Conservation (phyloP, 768 basidiomycete species). For the Piloderma croceum region DNA sequence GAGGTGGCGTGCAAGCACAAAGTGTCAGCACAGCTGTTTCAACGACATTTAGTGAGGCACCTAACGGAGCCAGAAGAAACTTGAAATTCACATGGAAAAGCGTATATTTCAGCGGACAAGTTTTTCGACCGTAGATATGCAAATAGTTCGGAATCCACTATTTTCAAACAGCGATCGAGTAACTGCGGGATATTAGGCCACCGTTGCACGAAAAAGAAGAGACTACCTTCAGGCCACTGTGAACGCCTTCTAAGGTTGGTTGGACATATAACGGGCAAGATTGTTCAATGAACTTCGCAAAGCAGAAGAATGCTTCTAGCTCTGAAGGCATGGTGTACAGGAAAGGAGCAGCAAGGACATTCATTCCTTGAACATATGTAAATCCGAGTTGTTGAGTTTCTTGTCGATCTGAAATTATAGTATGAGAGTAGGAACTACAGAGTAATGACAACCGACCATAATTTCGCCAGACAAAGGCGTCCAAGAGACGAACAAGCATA, state of each 20-base stretch:
- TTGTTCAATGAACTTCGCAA: slow-evolving; percentile 92
- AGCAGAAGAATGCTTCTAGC: slow-evolving; percentile 97
- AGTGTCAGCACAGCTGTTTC: slow-evolving; percentile 80
- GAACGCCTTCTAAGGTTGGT: slow-evolving; percentile 93
- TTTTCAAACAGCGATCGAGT: slow-evolving; percentile 85
- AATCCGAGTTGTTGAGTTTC: slow-evolving; percentile 79
- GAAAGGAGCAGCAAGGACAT: slow-evolving; percentile 96
- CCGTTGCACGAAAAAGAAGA: background rate
- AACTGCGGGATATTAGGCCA: slow-evolving; percentile 45
- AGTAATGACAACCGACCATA: slow-evolving; percentile 47
- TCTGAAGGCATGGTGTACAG: slow-evolving; percentile 97
- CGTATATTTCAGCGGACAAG: slow-evolving; percentile 92
- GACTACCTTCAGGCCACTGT: slow-evolving; percentile 83
- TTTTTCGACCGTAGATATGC: slow-evolving; percentile 81
- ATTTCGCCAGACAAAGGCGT: slow-evolving; percentile 97
- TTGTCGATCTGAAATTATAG: slow-evolving; percentile 52
- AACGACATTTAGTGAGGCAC: slow-evolving; percentile 3
- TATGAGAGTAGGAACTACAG: background rate
- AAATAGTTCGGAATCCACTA: slow-evolving; percentile 86
- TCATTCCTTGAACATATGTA: slow-evolving; percentile 99
- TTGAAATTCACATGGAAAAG: slow-evolving; percentile 79
- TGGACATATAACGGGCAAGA: slow-evolving; percentile 96
- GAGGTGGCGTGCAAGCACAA: slow-evolving; percentile 94
- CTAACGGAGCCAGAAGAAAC: background rate
- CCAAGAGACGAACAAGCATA: slow-evolving; percentile 92